phyloP scores from a whole-genome alignment of 2,329 filamentous ascomycete genomes.

The Cryphonectria japonica region DNA sequence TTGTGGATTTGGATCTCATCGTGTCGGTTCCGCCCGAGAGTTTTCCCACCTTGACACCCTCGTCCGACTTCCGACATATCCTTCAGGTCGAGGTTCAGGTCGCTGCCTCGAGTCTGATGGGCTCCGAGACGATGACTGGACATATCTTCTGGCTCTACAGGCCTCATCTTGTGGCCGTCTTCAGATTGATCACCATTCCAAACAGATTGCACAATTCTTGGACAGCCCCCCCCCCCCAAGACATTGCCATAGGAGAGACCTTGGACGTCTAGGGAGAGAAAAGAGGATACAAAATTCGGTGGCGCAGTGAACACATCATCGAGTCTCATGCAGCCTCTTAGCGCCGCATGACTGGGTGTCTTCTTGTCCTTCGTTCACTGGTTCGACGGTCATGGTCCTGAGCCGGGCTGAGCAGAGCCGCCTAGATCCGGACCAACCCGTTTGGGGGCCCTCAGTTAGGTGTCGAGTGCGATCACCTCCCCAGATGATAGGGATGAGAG shows the following conservation, averaged over 20 bases:
- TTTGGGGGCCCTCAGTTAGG: background rate
- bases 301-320: constrained; percentile 8
- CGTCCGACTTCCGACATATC: background rate
- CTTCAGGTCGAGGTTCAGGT: background rate
- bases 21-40: background rate
- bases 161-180: background rate
- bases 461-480: background rate
- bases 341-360: background rate
- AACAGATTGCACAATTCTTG: background rate
- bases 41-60: background rate
- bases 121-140: background rate
- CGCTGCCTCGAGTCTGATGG: background rate
- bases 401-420: constrained; percentile 2
- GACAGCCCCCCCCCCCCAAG: background rate
- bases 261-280: background rate
- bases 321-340: constrained; percentile 5
- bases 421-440: background rate
- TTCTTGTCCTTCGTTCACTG: background rate
- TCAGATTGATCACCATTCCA: background rate
- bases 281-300: background rate
- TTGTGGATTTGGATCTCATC: background rate
- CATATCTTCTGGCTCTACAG: background rate
- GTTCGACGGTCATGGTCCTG: background rate
- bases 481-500: background rate
- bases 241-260: background rate